Evolutionary conservation across 2,329 filamentous ascomycete genomes (phyloP).

Genomic region (Aspergillus tamarii): DNA sequence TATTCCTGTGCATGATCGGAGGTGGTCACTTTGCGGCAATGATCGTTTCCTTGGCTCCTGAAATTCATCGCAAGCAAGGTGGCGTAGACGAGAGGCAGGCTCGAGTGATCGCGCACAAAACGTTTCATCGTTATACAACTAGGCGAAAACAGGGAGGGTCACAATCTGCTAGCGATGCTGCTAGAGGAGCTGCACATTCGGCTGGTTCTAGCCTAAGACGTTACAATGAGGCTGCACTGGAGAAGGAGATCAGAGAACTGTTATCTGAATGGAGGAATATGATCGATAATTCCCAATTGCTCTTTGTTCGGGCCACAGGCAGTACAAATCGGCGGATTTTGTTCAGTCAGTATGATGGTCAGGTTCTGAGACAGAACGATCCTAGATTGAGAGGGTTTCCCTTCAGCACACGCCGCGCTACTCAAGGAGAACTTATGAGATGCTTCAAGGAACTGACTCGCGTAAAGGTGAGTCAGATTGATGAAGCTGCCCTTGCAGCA

Average conservation of each 20-base stretch:
- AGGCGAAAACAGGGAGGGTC: conserved; percentile 93
- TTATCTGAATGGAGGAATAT: conserved; percentile 82
- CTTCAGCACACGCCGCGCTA: conserved; percentile 88
- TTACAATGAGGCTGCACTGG: conserved; percentile 90
- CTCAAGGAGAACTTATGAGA: conserved; percentile 91
- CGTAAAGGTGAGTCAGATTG: conserved; percentile 79
- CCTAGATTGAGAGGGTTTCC: conserved; percentile 82
- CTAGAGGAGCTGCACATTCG: conserved; percentile 93
- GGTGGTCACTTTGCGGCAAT: conserved; percentile 97
- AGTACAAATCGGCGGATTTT: conserved; percentile 82
- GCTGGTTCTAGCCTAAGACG: conserved; percentile 86
- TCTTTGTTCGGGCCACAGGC: conserved; percentile 90
- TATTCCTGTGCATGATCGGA: conserved; percentile 98
- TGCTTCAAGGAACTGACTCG: conserved; percentile 92
- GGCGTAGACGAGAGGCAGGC: conserved; percentile 82
- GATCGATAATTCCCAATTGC: conserved; percentile 79
- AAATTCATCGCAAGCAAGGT: conserved; percentile 68
- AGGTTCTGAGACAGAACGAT: conserved; percentile 79
- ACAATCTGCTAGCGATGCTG: conserved; percentile 89
- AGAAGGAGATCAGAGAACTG: conserved; percentile 82
- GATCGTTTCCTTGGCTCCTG: conserved; percentile 85
- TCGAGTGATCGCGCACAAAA: conserved; percentile 90
- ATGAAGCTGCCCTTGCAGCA: conserved; percentile 64
- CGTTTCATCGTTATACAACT: conserved; percentile 96
- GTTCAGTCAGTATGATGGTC: conserved; percentile 88